Conservation (phyloP, 192 early-diverging fungal species). For the Podochytrium sp. region DNA sequence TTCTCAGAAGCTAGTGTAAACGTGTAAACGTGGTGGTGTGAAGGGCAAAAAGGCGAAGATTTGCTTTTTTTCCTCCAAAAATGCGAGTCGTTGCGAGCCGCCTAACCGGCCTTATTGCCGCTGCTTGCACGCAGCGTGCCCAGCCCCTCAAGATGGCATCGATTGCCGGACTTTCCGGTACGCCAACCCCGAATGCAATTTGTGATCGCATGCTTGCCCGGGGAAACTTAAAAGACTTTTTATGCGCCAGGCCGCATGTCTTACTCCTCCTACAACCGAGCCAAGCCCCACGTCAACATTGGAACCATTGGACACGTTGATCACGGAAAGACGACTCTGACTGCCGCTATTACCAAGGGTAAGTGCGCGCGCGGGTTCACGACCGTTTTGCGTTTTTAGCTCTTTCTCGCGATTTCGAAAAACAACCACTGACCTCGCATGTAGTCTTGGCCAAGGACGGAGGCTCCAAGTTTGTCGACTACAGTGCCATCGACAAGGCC, state of each 20-base stretch:
- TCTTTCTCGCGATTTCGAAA: conserved; percentile 16
- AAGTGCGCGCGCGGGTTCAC: no score
- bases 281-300: conserved; percentile 98
- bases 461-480: conserved; percentile 90
- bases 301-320: conserved; percentile 99
- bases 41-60: no score
- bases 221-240: background rate
- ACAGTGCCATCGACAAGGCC: conserved; percentile 97
- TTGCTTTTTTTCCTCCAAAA: background rate
- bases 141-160: background rate
- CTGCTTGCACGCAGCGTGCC: background rate
- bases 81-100: background rate
- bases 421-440: background rate
- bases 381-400: background rate
- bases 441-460: conserved; percentile 76
- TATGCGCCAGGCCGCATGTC: background rate
- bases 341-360: conserved; percentile 96
- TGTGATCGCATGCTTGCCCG: background rate
- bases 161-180: background rate
- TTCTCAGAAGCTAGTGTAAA: no score
- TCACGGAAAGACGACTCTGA: conserved; percentile 98
- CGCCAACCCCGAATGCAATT: background rate
- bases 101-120: background rate
- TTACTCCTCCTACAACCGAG: conserved; percentile 74
- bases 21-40: no score